Evolutionary conservation across 2,329 filamentous ascomycete genomes (phyloP).

Genomic region (Xylariales sp.): DNA sequence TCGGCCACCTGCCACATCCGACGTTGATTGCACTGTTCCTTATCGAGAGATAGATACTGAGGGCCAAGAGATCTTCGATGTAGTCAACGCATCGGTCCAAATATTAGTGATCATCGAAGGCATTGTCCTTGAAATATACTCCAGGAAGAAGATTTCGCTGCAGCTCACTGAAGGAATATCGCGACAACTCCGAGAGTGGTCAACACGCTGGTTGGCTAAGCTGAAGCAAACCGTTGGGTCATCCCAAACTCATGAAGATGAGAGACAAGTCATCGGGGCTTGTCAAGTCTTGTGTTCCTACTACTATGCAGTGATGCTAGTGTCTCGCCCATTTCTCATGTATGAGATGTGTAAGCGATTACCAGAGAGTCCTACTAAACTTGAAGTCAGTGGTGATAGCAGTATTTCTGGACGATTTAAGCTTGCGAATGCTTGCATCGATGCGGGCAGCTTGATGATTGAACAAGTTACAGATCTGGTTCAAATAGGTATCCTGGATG

Average conservation of each 20-base stretch:
- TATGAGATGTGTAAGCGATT: constrained; percentile 46
- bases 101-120: constrained; percentile 47
- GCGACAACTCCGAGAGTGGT: constrained; percentile 48
- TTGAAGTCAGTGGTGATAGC: constrained; percentile 18
- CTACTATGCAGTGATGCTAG: constrained; percentile 54
- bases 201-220: constrained; percentile 39
- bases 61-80: constrained; percentile 36
- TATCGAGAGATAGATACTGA: constrained; percentile 33
- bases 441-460: constrained; percentile 49
- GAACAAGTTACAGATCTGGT: constrained; percentile 43
- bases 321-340: constrained; percentile 52
- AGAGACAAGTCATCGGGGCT: constrained; percentile 36
- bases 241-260: constrained; percentile 18
- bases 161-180: constrained; percentile 51
- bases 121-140: constrained; percentile 49
- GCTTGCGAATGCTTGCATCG: constrained; percentile 51
- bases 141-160: constrained; percentile 46
- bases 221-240: constrained; percentile 35
- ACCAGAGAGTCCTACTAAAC: constrained; percentile 25
- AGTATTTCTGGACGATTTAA: constrained; percentile 39
- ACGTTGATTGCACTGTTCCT: constrained; percentile 49
- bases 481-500: constrained; percentile 35
- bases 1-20: constrained; percentile 47
- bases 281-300: constrained; percentile 49
- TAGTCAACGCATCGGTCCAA: constrained; percentile 48